phyloP scores from a whole-genome alignment of 768 basidiomycete genomes.

The Cystobasidium ongulense region DNA sequence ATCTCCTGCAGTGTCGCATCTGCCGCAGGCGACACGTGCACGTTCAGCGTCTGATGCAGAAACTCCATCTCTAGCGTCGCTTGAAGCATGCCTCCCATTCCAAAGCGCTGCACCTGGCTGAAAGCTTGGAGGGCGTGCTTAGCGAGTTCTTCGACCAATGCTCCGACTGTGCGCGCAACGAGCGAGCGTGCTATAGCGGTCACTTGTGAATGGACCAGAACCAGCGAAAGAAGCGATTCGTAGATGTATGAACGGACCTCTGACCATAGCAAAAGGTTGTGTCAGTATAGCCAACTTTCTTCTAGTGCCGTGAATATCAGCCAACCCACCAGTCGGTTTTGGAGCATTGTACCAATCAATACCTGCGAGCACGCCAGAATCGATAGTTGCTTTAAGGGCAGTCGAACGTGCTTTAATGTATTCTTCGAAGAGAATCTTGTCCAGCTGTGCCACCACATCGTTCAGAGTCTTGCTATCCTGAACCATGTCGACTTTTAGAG shows the following conservation, averaged over 20 bases:
- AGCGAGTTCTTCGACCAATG: constrained; percentile 73
- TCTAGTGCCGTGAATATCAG: neutral
- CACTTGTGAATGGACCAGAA: constrained; percentile 84
- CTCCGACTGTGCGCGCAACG: constrained; percentile 69
- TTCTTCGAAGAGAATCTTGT: constrained; percentile 78
- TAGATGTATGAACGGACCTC: constrained; percentile 95
- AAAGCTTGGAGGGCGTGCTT: constrained; percentile 76
- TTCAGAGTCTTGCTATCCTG: constrained; percentile 71
- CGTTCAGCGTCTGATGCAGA: constrained; percentile 87
- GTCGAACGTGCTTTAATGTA: constrained; percentile 75
- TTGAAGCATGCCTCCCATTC: constrained; percentile 98
- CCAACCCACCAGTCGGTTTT: constrained; percentile 69
- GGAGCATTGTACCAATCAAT: constrained; percentile 94
- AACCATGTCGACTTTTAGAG: constrained; percentile 62
- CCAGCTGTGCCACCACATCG: constrained; percentile 70
- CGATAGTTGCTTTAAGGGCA: constrained; percentile 59
- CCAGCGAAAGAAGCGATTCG: constrained; percentile 74
- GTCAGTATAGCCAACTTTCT: neutral
- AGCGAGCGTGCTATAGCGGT: constrained; percentile 68
- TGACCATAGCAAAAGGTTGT: constrained; percentile 44
- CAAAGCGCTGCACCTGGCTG: constrained; percentile 78
- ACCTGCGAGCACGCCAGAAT: constrained; percentile 67
- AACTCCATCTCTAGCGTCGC: constrained; percentile 98
- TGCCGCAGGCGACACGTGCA: constrained; percentile 73
- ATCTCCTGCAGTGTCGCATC: constrained; percentile 79